Evolutionary conservation across 192 early-diverging fungal species (phyloP).

Genomic region (Umbelopsis isabellina): DNA sequence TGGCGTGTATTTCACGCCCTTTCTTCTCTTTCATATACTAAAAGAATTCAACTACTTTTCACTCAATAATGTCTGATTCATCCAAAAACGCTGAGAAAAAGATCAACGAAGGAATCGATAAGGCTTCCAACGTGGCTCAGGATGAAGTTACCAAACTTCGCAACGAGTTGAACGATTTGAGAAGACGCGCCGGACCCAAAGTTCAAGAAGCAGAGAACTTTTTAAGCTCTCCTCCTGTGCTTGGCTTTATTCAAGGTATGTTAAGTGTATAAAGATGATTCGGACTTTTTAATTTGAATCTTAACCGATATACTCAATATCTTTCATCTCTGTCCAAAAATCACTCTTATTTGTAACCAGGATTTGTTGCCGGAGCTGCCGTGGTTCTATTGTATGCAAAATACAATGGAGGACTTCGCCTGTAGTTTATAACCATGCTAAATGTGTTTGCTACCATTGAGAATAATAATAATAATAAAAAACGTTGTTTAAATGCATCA

Average conservation of each 20-base stretch:
- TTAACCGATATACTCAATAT: not conserved
- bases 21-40: conserved; percentile 14
- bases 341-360: not conserved
- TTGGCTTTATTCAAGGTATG: conserved; percentile 24
- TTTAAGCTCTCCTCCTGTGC: conserved; percentile 8
- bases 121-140: conserved; percentile 9
- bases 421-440: not conserved
- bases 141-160: conserved; percentile 22
- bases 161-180: conserved; percentile 12
- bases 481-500: not conserved
- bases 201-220: conserved; percentile 18
- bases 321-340: not conserved
- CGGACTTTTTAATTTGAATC: too few relatives aligned
- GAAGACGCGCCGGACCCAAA: conserved; percentile 19
- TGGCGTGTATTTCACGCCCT: conserved; percentile 3
- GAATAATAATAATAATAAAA: not conserved
- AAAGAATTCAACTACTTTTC: not conserved
- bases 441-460: not conserved
- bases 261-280: not conserved
- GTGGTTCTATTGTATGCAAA: conserved; percentile 22
- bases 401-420: conserved; percentile 15
- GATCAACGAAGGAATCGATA: conserved; percentile 18
- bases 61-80: not conserved
- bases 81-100: conserved; percentile 19
- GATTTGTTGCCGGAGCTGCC: conserved; percentile 19